Evolutionary conservation across 1,139 yeast species (phyloP).

Genomic region (Sugiyamaella grinbergsii): DNA sequence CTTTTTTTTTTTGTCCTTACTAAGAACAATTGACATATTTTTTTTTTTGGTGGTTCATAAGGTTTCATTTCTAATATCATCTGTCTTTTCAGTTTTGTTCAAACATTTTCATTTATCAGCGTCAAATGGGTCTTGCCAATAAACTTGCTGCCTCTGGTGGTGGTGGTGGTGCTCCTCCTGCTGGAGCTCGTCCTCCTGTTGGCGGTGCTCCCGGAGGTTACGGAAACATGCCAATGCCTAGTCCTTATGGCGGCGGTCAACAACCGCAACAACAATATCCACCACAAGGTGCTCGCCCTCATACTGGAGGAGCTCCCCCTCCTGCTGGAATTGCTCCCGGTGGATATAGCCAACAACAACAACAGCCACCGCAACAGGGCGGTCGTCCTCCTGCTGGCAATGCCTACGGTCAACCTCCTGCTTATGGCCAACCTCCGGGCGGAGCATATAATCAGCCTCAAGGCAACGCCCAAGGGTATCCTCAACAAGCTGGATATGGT

Average conservation of each 20-base stretch:
- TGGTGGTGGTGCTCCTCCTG: slow-evolving; percentile 15
- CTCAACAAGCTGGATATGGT: slow-evolving; percentile 5
- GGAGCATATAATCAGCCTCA: slow-evolving; percentile 1
- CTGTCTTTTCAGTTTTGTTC: too few relatives aligned
- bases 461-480: background rate
- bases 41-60: too few relatives aligned
- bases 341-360: slow-evolving; percentile 25
- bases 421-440: slow-evolving; percentile 2
- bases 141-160: slow-evolving; percentile 32
- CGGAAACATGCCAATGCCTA: slow-evolving; percentile 19
- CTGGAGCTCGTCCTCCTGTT: slow-evolving; percentile 19
- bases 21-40: too few relatives aligned
- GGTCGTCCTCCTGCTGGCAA: background rate
- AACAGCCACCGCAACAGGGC: slow-evolving; percentile 1
- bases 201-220: slow-evolving; percentile 2
- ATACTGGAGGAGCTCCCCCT: slow-evolving; percentile 17
- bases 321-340: slow-evolving; percentile 20
- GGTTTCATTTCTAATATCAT: background rate
- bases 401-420: background rate
- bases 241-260: slow-evolving; percentile 23
- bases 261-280: slow-evolving; percentile 15
- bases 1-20: too few relatives aligned
- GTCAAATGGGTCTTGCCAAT: slow-evolving; percentile 40
- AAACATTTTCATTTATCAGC: background rate
- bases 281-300: slow-evolving; percentile 24